Evolutionary conservation across 306 rosid species (phyloP), one percentile per base, ranked within the genome.

Genomic region (Crotalaria pallida): DNA sequence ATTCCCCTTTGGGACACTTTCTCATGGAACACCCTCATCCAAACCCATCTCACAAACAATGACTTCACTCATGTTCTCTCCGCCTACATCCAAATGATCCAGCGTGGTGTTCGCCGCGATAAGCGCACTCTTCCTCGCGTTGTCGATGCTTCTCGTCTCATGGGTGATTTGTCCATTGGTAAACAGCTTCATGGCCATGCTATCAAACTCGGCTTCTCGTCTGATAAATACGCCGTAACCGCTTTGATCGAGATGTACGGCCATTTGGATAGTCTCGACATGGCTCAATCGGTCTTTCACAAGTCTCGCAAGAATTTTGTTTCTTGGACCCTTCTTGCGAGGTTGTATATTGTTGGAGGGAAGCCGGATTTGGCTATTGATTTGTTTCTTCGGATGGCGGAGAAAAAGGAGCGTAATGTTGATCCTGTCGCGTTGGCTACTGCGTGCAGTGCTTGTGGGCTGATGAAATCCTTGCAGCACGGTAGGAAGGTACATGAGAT

Each of bases 11-110:
- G 69, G 66, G 92, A 89, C 60, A 87, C 86, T 6, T 89, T 83
- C 43, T 83, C 88, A 60, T 89, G 96, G 92, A 89, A 89, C 76
- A 83, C 44, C 36, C 87, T 89, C 17, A 81, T 89, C 47, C 92
- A 87, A 58, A 84, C 74, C 80, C 84, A 89, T 48, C 64, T 87
- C 57, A 16, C 84, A 21, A 75, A 56, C 50, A 72, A 73, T 22
- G 71, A 87, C 36, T 65, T 65, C 44, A 57, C 67, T 60, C 67
- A 58, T 12, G 86, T 59, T 15, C 17, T 87, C 4, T 67, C 84
- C 13, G 83, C 81, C 17, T 89, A 87, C 45, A 65, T 5, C 44
- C 86, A 79, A 57, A 85, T 89, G 92, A 74, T 89, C 29, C 80
- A 72, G 7, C 88, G 85, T 0, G 85, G 92, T 0, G 83, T 81